phyloP scores from a whole-genome alignment of 495 filamentous ascomycete genomes.

The Penicillium ucsense region DNA sequence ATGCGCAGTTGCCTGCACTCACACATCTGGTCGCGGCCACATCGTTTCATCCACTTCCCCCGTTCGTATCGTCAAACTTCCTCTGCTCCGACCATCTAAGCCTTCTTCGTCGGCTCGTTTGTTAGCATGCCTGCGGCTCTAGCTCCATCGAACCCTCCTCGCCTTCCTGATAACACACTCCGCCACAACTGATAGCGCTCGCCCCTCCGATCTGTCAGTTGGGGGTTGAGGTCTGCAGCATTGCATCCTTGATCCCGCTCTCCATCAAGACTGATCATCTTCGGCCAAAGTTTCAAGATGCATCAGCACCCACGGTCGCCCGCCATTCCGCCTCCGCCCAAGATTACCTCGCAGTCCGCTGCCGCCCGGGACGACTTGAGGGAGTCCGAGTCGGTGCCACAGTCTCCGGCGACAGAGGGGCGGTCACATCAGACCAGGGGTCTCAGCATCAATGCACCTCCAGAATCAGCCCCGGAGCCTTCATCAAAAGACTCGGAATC shows the following conservation, averaged over 20 bases:
- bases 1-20: conserved; percentile 9
- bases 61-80: too few species aligned
- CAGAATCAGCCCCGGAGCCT: conserved; percentile 16
- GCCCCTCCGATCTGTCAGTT: conserved; percentile 6
- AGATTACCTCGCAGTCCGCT: conserved; percentile 55
- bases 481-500: conserved; percentile 21
- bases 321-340: conserved; percentile 48
- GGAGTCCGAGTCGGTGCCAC: conserved; percentile 41
- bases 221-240: conserved; percentile 7
- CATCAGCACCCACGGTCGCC: conserved; percentile 76
- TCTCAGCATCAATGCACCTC: conserved; percentile 31
- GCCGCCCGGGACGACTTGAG: conserved; percentile 60
- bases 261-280: background rate
- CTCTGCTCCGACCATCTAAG: background rate
- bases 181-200: conserved; percentile 18
- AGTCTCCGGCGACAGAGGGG: conserved; percentile 24
- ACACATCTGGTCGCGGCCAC: too few species aligned
- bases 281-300: conserved; percentile 40
- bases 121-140: conserved; percentile 34
- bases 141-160: conserved; percentile 17
- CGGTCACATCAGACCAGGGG: conserved; percentile 31
- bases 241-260: background rate
- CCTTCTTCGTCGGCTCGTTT: conserved; percentile 4
- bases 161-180: conserved; percentile 26
- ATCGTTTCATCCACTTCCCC: too few species aligned